These are phyloP conservation scores for Candida orba DNA, from an alignment of 805 yeast genomes.

Conservation along the genomic window DNA sequence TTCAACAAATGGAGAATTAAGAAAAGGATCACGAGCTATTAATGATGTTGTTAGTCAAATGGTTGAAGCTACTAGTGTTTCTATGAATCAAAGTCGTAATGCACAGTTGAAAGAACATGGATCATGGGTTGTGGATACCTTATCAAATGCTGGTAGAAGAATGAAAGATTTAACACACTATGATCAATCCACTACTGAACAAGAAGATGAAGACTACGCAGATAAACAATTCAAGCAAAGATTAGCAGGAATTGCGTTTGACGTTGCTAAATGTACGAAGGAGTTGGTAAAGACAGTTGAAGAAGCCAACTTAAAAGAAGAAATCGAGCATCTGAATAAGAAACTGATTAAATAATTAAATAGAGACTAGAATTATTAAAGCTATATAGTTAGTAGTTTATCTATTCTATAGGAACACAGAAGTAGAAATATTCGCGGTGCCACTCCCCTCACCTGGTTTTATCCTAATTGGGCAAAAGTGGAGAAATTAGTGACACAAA, in stretches of 20 bases:
- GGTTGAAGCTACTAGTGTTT: slow-evolving; percentile 81
- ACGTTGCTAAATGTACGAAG: slow-evolving; percentile 92
- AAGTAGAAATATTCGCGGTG: not conserved
- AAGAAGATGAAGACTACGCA: slow-evolving; percentile 58
- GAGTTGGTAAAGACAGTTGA: slow-evolving; percentile 94
- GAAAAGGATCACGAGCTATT: slow-evolving; percentile 70
- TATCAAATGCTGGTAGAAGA: slow-evolving; percentile 78
- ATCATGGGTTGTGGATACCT: slow-evolving; percentile 78
- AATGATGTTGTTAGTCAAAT: slow-evolving; percentile 73
- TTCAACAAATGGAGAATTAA: slow-evolving; percentile 66
- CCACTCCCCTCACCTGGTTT: slow-evolving; percentile 1
- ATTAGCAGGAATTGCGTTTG: slow-evolving; percentile 92
- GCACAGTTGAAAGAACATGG: slow-evolving; percentile 84
- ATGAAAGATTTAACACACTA: slow-evolving; percentile 59
- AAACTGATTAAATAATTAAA: slow-evolving; percentile 24
- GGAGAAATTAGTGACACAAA: slow-evolving; percentile 7
- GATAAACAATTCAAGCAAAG: slow-evolving; percentile 88
- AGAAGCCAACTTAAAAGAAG: slow-evolving; percentile 84
- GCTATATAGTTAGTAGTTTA: too few relatives aligned
- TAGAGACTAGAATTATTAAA: too few relatives aligned
- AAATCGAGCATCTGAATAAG: slow-evolving; percentile 74
- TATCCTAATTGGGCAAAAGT: slow-evolving; percentile 1
- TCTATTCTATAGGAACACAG: too few relatives aligned
- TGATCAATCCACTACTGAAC: slow-evolving; percentile 21
- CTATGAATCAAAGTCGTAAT: slow-evolving; percentile 86